Conservation (phyloP, 192 early-diverging fungal genomes). For the Coemansia sp. region DNA sequence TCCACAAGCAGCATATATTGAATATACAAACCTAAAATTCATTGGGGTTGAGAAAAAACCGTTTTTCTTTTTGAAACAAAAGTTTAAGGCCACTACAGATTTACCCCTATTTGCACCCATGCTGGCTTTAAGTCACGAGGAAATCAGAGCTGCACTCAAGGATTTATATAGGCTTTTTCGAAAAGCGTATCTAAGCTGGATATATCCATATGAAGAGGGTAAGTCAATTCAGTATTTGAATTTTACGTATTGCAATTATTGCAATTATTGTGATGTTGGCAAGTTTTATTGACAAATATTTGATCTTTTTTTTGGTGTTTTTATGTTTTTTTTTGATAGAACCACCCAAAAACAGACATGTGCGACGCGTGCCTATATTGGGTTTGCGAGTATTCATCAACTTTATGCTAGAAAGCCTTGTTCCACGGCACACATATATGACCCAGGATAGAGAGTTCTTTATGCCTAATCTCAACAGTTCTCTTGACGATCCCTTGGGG, state of each 20-base stretch:
- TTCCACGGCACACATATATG: conserved; percentile 22
- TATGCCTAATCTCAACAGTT: conserved; percentile 16
- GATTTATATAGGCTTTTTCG: conserved; percentile 21
- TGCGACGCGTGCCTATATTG: conserved; percentile 27
- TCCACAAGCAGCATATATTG: conserved; percentile 16
- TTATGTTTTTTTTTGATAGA: conserved; percentile 8
- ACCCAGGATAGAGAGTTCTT: conserved; percentile 12
- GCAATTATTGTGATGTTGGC: neutral
- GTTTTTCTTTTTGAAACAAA: conserved; percentile 13
- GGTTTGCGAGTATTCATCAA: conserved; percentile 20
- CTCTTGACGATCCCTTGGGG: too few species aligned
- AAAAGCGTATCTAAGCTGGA: conserved; percentile 36
- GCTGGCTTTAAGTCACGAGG: conserved; percentile 7
- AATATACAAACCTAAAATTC: conserved; percentile 15
- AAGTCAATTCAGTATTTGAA: neutral
- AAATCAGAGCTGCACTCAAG: conserved; percentile 12
- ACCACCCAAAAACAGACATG: conserved; percentile 3
- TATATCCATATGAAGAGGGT: conserved; percentile 27
- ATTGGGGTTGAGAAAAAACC: conserved; percentile 2
- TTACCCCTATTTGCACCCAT: conserved; percentile 26
- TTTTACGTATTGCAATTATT: neutral
- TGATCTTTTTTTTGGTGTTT: neutral
- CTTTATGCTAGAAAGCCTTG: conserved; percentile 28
- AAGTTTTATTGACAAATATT: neutral
- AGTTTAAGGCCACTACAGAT: neutral